Percentiles rank a stretch among this genome's conserved stretches.
Evolutionary conservation across 2,329 filamentous ascomycete genomes (phyloP).

Genomic region (Trichoderma brevicompactum): DNA sequence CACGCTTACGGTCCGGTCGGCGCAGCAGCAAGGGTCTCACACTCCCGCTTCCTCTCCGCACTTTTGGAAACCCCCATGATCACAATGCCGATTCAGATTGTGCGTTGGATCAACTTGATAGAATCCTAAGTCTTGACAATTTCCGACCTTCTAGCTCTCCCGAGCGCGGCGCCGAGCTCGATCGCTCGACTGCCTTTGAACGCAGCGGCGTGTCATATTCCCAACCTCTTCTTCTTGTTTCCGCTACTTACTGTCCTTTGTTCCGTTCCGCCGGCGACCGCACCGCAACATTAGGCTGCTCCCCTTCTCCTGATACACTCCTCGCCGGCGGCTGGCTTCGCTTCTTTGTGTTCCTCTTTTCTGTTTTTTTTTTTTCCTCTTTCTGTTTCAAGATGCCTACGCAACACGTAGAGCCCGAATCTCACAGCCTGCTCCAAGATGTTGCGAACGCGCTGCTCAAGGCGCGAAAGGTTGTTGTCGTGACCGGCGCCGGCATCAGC

Average conservation of each 20-base stretch:
- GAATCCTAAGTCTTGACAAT: slow-evolving; percentile 4
- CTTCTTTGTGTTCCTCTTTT: neutral
- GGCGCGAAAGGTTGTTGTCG: slow-evolving; percentile 70
- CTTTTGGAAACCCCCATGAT: slow-evolving; percentile 1
- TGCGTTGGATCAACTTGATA: slow-evolving; percentile 17
- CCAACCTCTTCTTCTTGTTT: neutral
- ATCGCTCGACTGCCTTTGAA: slow-evolving; percentile 18
- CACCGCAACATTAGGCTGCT: neutral
- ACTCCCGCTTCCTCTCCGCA: slow-evolving; percentile 24
- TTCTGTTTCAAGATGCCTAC: slow-evolving; percentile 59
- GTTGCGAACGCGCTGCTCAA: slow-evolving; percentile 68
- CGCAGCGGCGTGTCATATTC: neutral
- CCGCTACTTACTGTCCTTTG: neutral
- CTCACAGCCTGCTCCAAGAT: slow-evolving; percentile 61
- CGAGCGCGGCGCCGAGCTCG: slow-evolving; percentile 13
- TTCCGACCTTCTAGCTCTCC: neutral
- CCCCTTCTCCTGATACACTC: neutral
- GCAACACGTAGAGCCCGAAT: slow-evolving; percentile 56
- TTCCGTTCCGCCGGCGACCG: neutral
- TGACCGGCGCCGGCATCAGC: slow-evolving; percentile 75
- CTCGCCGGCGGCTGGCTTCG: slow-evolving; percentile 1
- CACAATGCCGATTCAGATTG: slow-evolving; percentile 33
- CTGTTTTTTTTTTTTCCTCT: no score
- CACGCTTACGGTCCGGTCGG: slow-evolving; percentile 11
- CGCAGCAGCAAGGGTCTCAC: slow-evolving; percentile 18